These are phyloP conservation scores for Boletus semigastroideus DNA, from an alignment of 1,284 basidiomycete species.

Conservation along the genomic window DNA sequence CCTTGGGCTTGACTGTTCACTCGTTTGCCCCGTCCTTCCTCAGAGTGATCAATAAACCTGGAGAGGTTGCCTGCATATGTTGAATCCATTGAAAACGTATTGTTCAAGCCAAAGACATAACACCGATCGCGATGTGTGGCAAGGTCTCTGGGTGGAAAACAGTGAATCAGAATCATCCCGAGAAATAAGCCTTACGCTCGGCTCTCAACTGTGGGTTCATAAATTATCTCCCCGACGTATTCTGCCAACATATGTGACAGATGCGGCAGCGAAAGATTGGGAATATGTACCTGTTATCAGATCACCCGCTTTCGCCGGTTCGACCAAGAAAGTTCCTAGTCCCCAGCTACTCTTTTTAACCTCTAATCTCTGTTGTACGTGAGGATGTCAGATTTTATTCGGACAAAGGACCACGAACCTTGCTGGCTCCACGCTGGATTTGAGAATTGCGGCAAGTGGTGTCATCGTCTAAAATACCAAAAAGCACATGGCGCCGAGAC, in stretches of 20 bases:
- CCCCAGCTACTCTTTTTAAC: conserved; percentile 41
- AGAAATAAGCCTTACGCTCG: conserved; percentile 41
- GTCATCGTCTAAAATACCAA: conserved; percentile 17
- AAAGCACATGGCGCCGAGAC: background rate
- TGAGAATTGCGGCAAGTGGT: conserved; percentile 32
- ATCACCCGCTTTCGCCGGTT: conserved; percentile 29
- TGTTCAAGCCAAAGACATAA: conserved; percentile 56
- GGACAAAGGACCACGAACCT: conserved; percentile 17
- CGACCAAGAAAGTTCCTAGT: conserved; percentile 43
- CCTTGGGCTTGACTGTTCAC: conserved; percentile 48
- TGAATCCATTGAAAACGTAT: conserved; percentile 46
- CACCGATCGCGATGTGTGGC: conserved; percentile 41
- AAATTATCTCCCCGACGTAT: conserved; percentile 45
- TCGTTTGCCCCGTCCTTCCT: conserved; percentile 5
- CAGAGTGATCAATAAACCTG: conserved; percentile 59
- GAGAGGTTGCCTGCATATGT: conserved; percentile 53
- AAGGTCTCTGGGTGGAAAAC: conserved; percentile 19
- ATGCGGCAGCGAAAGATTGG: background rate
- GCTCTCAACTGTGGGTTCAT: conserved; percentile 28
- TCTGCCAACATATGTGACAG: conserved; percentile 32
- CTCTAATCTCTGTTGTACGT: conserved; percentile 29
- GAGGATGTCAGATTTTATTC: background rate
- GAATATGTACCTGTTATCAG: conserved; percentile 40
- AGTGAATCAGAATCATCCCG: background rate
- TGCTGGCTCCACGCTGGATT: conserved; percentile 25